Base-by-base conservation (phyloP, 2,329 filamentous ascomycete species). In the Myotisia sp. region DNA sequence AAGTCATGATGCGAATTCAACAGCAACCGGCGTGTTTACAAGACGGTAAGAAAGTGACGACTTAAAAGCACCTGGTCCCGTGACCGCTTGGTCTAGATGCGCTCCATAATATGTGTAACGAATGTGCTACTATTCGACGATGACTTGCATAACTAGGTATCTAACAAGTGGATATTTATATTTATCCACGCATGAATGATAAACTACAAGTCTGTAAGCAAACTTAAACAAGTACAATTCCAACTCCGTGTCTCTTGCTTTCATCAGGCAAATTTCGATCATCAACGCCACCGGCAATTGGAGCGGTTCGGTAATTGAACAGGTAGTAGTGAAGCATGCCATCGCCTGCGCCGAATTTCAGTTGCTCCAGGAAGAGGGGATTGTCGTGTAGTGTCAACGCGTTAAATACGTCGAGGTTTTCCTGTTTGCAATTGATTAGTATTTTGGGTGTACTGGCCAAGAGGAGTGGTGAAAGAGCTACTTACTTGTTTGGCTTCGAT, bases 291-390 rank as follows among this genome's bases (percentile, higher is more conserved):
- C 90, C 86, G 1, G 74, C 64, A 49, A 98, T 79, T n/a, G 77
- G 75, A 40, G 81, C 76, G 8, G 84, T 82, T 37, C 84, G 76
- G 65, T 94, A 98, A 62, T 98, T 98, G 70, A 92, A 98, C 20
- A 98, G 67, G 58, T 98, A 98, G 62, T 86, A 98, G 59, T 98
- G 85, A 47, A 98, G 67, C 56, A 90, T 84, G 29, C 90, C 90
- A 55, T 98, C 90, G 20, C 90, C 90, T 4, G 80, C 77, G 28
- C 87, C 90, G 50, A 94, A 98, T 58, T 92, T 92, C 52, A 94
- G 83, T 46, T 94, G 71, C 53, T 87, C 78, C 4, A 98, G 68
- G 70, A 98, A 95, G 13, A 95, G 69, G 1, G 76, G 79, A 56
- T 98, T 98, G 58, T 98, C 87, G 60, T 93, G 78, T 24, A 94